A percentile compares a stretch with the other conserved stretches of the same genome.
phyloP scores from a whole-genome alignment of 495 filamentous ascomycete species.

The Aspergillus mulundensis region DNA sequence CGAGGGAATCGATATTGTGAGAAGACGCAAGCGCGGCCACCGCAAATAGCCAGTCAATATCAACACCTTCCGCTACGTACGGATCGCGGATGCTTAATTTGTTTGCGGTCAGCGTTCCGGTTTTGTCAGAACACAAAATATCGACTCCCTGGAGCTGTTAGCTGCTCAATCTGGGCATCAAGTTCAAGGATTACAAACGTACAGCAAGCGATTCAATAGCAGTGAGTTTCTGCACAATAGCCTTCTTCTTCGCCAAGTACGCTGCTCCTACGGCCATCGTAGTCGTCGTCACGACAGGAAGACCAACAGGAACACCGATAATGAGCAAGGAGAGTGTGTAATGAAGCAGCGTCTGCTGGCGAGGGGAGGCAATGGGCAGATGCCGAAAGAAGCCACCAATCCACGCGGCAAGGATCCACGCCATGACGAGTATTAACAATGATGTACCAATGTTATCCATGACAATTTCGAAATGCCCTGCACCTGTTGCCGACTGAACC shows the following conservation, averaged over 20 bases:
- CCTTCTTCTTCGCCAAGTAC: constrained; percentile 91
- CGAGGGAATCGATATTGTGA: constrained; percentile 67
- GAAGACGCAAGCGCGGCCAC: constrained; percentile 68
- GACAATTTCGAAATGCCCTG: constrained; percentile 72
- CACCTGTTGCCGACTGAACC: constrained; percentile 62
- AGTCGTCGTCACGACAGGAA: constrained; percentile 91
- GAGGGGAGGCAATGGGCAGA: constrained; percentile 60
- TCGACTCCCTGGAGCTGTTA: constrained; percentile 64
- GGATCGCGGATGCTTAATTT: constrained; percentile 68
- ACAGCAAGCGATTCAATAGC: constrained; percentile 89
- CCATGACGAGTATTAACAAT: constrained; percentile 62
- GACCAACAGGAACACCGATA: constrained; percentile 93
- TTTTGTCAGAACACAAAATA: constrained; percentile 97
- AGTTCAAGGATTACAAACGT: background rate
- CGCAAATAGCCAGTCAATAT: constrained; percentile 74
- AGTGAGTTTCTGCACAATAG: constrained; percentile 93
- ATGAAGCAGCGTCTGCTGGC: constrained; percentile 53
- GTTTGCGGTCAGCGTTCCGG: constrained; percentile 65
- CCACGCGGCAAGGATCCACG: constrained; percentile 64
- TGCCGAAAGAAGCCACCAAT: constrained; percentile 70
- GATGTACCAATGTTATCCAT: constrained; percentile 74
- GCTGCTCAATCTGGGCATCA: background rate
- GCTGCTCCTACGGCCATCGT: constrained; percentile 96
- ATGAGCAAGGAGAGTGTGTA: constrained; percentile 76
- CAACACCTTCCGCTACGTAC: constrained; percentile 66